Evolutionary conservation across 179 eudicot genomes (phyloP).

Genomic region (Dionaea muscipula): DNA sequence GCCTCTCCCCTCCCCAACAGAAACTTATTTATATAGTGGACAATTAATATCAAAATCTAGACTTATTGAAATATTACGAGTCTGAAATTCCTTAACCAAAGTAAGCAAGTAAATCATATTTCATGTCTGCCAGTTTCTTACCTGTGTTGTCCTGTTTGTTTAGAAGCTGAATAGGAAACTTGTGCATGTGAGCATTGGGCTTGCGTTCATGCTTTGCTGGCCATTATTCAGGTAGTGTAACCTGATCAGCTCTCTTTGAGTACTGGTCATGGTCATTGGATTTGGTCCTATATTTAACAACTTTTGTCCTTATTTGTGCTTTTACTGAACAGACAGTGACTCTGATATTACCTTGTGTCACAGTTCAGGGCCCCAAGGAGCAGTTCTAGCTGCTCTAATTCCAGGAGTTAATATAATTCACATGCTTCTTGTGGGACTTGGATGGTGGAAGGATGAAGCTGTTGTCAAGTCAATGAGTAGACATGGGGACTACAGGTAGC

Average conservation of each 20-base stretch:
- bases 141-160: conserved; percentile 9
- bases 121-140: background rate
- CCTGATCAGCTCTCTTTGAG: background rate
- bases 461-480: conserved; percentile 84
- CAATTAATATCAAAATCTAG: no score
- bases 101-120: background rate
- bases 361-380: conserved; percentile 70
- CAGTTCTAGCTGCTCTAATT: conserved; percentile 56
- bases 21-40: no score
- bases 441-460: conserved; percentile 63
- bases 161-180: conserved; percentile 86
- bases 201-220: conserved; percentile 92
- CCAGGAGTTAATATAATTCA: conserved; percentile 69
- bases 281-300: no score
- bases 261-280: no score
- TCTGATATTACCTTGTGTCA: conserved; percentile 7
- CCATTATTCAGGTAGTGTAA: conserved; percentile 73
- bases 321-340: background rate
- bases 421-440: conserved; percentile 77
- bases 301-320: background rate
- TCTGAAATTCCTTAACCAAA: background rate
- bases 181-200: conserved; percentile 65
- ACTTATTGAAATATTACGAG: no score
- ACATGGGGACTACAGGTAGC: conserved; percentile 68
- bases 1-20: no score